A percentile compares a stretch with the other conserved stretches of the same genome.
These are phyloP conservation scores for Pholiota microspora DNA, from an alignment of 768 basidiomycete species.

Conservation along the genomic window DNA sequence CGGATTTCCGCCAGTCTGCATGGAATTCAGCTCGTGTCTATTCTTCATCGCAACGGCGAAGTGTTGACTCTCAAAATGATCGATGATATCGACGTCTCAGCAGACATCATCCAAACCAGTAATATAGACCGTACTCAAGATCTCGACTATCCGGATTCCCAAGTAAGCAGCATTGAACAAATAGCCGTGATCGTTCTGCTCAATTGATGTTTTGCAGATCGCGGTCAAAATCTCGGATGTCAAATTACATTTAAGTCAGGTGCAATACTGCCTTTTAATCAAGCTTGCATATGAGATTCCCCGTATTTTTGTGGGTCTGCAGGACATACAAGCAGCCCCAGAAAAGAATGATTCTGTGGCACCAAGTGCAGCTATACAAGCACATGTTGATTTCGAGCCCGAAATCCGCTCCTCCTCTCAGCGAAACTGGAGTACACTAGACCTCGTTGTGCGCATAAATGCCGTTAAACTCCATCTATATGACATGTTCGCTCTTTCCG, in stretches of 20 bases:
- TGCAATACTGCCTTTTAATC: slow-evolving; percentile 76
- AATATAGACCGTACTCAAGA: slow-evolving; percentile 53
- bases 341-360: slow-evolving; percentile 13
- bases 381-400: slow-evolving; percentile 49
- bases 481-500: slow-evolving; percentile 57
- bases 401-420: slow-evolving; percentile 44
- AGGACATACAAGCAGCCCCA: slow-evolving; percentile 37
- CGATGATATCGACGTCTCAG: slow-evolving; percentile 79
- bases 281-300: slow-evolving; percentile 67
- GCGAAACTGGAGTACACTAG: slow-evolving; percentile 62
- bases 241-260: slow-evolving; percentile 78
- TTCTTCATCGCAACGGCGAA: slow-evolving; percentile 47
- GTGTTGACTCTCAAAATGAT: slow-evolving; percentile 77
- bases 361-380: slow-evolving; percentile 7
- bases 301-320: slow-evolving; percentile 50
- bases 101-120: slow-evolving; percentile 64
- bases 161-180: too few relatives aligned
- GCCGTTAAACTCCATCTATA: slow-evolving; percentile 86
- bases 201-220: slow-evolving; percentile 42
- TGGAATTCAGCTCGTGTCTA: slow-evolving; percentile 83
- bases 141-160: slow-evolving; percentile 62
- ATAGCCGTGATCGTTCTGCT: too few relatives aligned
- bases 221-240: slow-evolving; percentile 77
- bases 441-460: slow-evolving; percentile 69
- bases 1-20: slow-evolving; percentile 72